Conservation (phyloP, 345 rosid genomes). For the Aegle marmelos region DNA sequence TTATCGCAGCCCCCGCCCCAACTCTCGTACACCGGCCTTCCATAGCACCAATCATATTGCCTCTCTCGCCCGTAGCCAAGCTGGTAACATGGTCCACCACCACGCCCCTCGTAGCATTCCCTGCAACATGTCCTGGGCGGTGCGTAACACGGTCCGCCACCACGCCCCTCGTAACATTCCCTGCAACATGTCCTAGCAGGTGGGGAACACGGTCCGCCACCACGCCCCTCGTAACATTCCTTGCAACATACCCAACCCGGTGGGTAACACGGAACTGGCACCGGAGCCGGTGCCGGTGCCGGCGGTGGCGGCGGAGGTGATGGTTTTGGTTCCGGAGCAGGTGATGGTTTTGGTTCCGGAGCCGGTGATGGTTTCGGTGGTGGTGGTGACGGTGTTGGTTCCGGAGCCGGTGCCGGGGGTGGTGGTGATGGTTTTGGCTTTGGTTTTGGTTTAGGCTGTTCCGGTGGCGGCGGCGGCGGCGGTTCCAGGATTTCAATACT, state of each 20-base stretch:
- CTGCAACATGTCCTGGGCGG: background rate
- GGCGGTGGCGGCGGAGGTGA: background rate
- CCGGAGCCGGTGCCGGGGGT: too few species aligned
- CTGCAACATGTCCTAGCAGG: background rate
- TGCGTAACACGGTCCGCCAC: slow-evolving; percentile 3
- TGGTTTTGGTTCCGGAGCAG: too few species aligned
- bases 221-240: background rate
- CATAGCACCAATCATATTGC: slow-evolving; percentile 26
- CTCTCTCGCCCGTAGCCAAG: slow-evolving; percentile 18
- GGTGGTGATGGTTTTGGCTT: too few species aligned
- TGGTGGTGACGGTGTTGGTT: too few species aligned
- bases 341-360: background rate
- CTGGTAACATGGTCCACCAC: slow-evolving; percentile 16
- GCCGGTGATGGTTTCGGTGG: background rate
- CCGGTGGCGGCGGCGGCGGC: too few species aligned
- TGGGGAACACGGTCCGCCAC: slow-evolving; percentile 13
- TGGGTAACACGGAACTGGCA: background rate
- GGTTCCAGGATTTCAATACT: slow-evolving; percentile 44
- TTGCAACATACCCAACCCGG: background rate
- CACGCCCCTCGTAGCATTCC: background rate
- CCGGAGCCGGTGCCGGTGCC: background rate
- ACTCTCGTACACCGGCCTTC: slow-evolving; percentile 55
- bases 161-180: background rate
- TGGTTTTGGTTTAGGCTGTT: too few species aligned
- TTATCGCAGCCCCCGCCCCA: slow-evolving; percentile 49